Base-by-base conservation (phyloP, 163 green algal genomes). In the Chlorella variabilis region DNA sequence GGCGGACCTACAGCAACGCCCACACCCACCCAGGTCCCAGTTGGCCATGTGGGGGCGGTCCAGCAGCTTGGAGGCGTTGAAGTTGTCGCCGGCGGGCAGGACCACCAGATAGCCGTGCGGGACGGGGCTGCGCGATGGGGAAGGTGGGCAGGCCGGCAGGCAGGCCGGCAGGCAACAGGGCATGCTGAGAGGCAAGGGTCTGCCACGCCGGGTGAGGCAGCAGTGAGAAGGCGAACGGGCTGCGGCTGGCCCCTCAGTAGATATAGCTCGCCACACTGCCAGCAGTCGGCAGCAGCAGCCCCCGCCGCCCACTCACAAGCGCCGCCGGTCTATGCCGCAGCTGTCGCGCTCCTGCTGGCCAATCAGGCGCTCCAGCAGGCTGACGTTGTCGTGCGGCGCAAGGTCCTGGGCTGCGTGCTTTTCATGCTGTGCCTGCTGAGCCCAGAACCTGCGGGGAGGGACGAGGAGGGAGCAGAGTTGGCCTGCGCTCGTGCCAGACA, bases 361-460 rank as follows among this genome's bases (percentile, higher is more conserved):
- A 27, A 80, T 70, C 73, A 80, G 56, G 7, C 36, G 54, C 36
- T 80, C 73, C 54, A 80, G 73, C 56, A 80, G 73, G 68, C 68
- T 75, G 25, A 18, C 3, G 13, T 20, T 34, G n/a, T 59, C n/a
- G 42, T 11, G 20, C 6, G 68, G 68, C 2, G n/a, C 68, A 31
- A 75, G 68, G 4, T 75, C 41, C 8, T 54, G 41, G 5, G 23
- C 27, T 73, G 38, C 65, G 38, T 2, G 68, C n/a, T n/a, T n/a
- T n/a, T n/a, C n/a, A n/a, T n/a, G n/a, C n/a, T n/a, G 42, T 39
- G 7, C 41, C 20, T 27, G 68, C 41, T 6, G 7, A 1, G 27
- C 68, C 42, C 45, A 15, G 45, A 54, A 54, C n/a, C n/a, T n/a
- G n/a, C n/a, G n/a, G n/a, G n/a, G n/a, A n/a, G n/a, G n/a, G n/a